These are phyloP conservation scores for Tremellales sp. DNA, from an alignment of 1,284 basidiomycete species.

Conservation along the genomic window DNA sequence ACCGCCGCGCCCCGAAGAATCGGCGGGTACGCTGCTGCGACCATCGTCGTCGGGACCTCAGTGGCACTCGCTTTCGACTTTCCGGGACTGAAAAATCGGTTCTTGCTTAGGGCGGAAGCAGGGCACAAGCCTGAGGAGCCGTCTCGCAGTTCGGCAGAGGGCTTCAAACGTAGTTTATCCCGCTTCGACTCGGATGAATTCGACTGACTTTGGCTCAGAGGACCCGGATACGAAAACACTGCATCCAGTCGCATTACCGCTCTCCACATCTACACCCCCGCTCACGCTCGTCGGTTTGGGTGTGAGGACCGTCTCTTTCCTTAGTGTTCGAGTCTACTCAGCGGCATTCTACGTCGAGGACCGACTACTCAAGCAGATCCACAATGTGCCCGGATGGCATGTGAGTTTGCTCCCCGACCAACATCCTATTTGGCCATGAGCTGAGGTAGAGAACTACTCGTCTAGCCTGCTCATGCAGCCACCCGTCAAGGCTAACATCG, in stretches of 20 bases:
- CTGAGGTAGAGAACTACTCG: conserved; percentile 16
- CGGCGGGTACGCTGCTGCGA: too few relatives aligned
- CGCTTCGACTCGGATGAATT: too few relatives aligned
- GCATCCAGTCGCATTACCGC: conserved; percentile 36
- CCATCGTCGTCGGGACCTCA: too few relatives aligned
- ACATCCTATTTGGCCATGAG: not conserved
- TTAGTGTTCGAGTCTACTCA: conserved; percentile 53
- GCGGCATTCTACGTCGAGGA: conserved; percentile 53
- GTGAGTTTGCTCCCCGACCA: conserved; percentile 21
- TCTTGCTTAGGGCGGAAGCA: too few relatives aligned
- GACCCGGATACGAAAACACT: conserved; percentile 45
- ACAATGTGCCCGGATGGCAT: conserved; percentile 28
- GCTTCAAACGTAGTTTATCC: too few relatives aligned
- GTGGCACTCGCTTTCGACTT: too few relatives aligned
- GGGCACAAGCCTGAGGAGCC: too few relatives aligned
- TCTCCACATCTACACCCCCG: conserved; percentile 21
- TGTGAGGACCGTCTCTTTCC: conserved; percentile 55
- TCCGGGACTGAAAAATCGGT: too few relatives aligned
- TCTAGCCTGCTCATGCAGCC: conserved; percentile 25
- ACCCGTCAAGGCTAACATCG: conserved; percentile 2
- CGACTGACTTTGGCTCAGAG: conserved; percentile 9
- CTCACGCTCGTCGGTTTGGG: conserved; percentile 53
- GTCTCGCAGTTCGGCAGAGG: too few relatives aligned
- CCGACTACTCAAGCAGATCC: conserved; percentile 16
- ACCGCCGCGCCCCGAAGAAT: too few relatives aligned